Percentiles rank a stretch among this genome's conserved stretches.
Evolutionary conservation across 345 rosid species (phyloP).

Genomic region (Sonneratia alba): DNA sequence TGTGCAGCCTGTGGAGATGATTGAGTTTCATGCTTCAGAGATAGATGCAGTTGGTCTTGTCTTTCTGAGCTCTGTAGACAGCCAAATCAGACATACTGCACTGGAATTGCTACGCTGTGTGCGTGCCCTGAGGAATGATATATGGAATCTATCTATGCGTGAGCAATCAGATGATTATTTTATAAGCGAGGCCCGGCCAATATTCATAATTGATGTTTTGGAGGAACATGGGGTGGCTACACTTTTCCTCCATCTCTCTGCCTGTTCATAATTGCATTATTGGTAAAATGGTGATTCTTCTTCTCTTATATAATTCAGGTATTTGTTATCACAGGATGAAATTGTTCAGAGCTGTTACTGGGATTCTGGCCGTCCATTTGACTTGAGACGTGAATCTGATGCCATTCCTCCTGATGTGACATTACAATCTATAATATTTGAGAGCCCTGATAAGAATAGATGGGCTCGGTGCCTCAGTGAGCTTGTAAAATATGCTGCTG

Average conservation of each 20-base stretch:
- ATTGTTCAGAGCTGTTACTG: constrained; percentile 95
- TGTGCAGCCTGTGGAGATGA: constrained; percentile 54
- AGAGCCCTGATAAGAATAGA: constrained; percentile 93
- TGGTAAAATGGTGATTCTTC: background rate
- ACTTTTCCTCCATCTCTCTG: constrained; percentile 1
- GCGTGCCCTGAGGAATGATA: constrained; percentile 88
- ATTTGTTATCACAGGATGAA: constrained; percentile 55
- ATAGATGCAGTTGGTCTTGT: constrained; percentile 96
- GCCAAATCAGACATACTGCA: constrained; percentile 95
- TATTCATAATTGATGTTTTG: constrained; percentile 85
- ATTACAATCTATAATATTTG: constrained; percentile 87
- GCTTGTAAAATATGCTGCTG: constrained; percentile 88
- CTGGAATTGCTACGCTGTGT: constrained; percentile 92
- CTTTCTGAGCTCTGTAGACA: constrained; percentile 92
- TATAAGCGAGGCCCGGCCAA: constrained; percentile 77
- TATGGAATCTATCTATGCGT: constrained; percentile 44
- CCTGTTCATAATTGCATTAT: background rate
- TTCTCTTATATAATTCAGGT: background rate
- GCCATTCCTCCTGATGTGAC: constrained; percentile 89
- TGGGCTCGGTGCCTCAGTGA: constrained; percentile 98
- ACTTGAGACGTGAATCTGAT: constrained; percentile 82
- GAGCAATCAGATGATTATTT: constrained; percentile 56
- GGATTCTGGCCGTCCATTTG: constrained; percentile 95
- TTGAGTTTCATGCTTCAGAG: constrained; percentile 85
- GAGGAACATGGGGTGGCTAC: constrained; percentile 93